phyloP scores from a whole-genome alignment of 441 rosid genomes.

The Capsella rubella region DNA sequence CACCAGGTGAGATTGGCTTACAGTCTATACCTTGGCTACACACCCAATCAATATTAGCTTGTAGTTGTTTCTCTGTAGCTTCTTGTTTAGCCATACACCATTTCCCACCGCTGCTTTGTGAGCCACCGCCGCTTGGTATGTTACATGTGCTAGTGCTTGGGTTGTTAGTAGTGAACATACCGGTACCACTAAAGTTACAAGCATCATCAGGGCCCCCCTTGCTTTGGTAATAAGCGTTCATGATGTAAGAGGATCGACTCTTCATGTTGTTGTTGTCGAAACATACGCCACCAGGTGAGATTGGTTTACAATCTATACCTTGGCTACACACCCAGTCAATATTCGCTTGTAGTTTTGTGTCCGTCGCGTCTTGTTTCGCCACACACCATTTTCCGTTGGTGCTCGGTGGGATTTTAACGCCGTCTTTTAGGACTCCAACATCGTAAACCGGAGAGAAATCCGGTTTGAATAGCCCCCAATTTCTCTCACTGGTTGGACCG shows the following conservation, averaged over 20 bases:
- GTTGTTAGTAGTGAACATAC: not conserved
- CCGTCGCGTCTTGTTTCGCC: not conserved
- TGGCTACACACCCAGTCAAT: not conserved
- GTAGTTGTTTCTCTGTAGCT: not conserved
- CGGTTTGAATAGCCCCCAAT: not conserved
- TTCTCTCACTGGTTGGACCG: not conserved
- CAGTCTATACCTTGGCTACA: not conserved
- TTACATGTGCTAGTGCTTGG: not conserved
- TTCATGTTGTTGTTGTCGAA: not conserved
- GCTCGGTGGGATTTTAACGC: not conserved
- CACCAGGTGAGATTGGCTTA: constrained; percentile 10
- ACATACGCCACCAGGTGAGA: not conserved
- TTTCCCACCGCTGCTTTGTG: not conserved
- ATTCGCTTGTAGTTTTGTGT: not conserved
- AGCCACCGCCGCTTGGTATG: not conserved
- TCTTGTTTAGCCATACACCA: not conserved
- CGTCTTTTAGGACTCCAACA: not conserved
- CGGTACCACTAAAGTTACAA: not conserved
- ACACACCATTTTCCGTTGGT: not conserved
- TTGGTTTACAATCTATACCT: not conserved
- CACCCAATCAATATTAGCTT: not conserved
- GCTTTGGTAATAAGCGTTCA: not conserved
- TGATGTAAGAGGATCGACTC: not conserved
- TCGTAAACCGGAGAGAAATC: not conserved
- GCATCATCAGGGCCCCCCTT: not conserved